Conservation (phyloP, 495 filamentous ascomycete species). For the Aspergillus diversus region DNA sequence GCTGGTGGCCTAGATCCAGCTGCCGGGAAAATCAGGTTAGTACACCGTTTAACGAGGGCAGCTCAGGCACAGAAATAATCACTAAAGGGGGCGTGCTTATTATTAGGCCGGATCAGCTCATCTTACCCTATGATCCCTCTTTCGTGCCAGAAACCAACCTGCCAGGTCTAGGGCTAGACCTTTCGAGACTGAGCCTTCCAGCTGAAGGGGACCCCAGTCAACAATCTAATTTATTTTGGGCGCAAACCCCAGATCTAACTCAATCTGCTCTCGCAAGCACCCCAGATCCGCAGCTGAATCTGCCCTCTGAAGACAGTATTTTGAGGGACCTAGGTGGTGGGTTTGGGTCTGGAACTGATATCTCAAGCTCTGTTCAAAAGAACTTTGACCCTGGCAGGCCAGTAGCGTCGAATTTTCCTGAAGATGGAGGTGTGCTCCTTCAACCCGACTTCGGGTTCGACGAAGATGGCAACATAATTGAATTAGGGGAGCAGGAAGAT, state of each 20-base stretch:
- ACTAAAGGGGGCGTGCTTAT: too few species aligned
- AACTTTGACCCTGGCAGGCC: slow-evolving; percentile 24
- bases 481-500: slow-evolving; percentile 30
- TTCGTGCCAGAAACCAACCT: slow-evolving; percentile 73
- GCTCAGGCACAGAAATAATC: too few species aligned
- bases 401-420: slow-evolving; percentile 28
- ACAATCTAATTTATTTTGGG: slow-evolving; percentile 27
- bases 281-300: slow-evolving; percentile 35
- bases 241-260: slow-evolving; percentile 35
- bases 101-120: slow-evolving; percentile 73
- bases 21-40: slow-evolving; percentile 74
- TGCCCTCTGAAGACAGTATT: slow-evolving; percentile 35
- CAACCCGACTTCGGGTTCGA: slow-evolving; percentile 69
- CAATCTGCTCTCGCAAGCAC: slow-evolving; percentile 34
- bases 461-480: slow-evolving; percentile 62
- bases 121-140: slow-evolving; percentile 82
- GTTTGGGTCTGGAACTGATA: slow-evolving; percentile 28
- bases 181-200: slow-evolving; percentile 32
- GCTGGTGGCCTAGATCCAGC: slow-evolving; percentile 67
- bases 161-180: slow-evolving; percentile 60
- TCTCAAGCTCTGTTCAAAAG: slow-evolving; percentile 30
- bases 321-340: slow-evolving; percentile 26
- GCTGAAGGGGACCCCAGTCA: slow-evolving; percentile 23
- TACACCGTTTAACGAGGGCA: slow-evolving; percentile 4
- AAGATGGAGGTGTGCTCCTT: slow-evolving; percentile 57